These are phyloP conservation scores for Porpolomopsis calyptriformis DNA, from an alignment of 768 basidiomycete species.

Conservation along the genomic window DNA sequence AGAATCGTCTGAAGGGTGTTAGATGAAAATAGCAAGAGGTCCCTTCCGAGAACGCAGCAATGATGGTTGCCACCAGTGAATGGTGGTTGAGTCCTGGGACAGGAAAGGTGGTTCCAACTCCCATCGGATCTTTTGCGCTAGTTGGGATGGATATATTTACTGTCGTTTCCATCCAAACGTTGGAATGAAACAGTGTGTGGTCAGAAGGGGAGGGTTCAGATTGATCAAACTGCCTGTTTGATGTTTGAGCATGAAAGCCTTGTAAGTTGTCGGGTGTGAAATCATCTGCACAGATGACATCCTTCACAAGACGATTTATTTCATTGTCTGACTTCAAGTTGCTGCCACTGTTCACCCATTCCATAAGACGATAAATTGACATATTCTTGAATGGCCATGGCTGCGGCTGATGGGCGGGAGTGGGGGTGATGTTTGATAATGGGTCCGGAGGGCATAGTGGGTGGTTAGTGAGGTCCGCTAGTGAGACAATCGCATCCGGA, in stretches of 20 bases:
- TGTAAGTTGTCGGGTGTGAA: constrained; percentile 9
- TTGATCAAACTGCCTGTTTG: constrained; percentile 11
- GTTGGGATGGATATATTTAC: constrained; percentile 12
- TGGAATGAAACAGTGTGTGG: neutral
- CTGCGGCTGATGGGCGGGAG: no score
- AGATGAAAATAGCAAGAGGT: no score
- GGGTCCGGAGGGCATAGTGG: no score
- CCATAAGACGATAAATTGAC: neutral
- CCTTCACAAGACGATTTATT: constrained; percentile 7
- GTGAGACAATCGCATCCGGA: no score
- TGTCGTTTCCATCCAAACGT: constrained; percentile 10
- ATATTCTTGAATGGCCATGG: neutral
- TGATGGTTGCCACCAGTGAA: no score
- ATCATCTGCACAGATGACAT: constrained; percentile 14
- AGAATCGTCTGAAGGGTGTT: no score
- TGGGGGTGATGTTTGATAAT: no score
- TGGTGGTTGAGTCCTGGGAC: no score
- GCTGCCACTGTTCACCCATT: neutral
- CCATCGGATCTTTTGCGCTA: constrained; percentile 6
- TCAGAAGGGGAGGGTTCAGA: neutral
- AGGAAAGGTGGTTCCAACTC: no score
- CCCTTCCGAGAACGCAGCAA: no score
- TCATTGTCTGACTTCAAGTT: constrained; percentile 4
- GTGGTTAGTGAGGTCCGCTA: no score
- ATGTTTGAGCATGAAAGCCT: constrained; percentile 12